Base-by-base conservation (phyloP, 83 land plant species). In the Diphasiastrum complanatum region DNA sequence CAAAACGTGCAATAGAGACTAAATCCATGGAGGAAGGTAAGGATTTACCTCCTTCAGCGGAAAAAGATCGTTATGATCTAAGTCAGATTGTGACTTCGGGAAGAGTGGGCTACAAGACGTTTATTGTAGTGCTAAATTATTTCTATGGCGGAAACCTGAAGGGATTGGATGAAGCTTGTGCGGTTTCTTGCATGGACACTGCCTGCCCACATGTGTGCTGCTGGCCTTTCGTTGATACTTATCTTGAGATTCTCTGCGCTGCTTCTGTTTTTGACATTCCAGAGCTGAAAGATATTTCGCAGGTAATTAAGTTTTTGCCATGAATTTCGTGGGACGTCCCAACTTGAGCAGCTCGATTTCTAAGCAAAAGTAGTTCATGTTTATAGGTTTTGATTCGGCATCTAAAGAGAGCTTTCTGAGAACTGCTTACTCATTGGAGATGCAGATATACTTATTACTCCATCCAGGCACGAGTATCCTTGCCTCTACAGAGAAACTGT, bases 251-350 rank as follows among this genome's bases (percentile, higher is more conserved):
- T 28, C 58, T 54, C 16, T 30, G 6, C n/a, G 33, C 33, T 22
- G 58, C 25, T 23, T 54, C 36, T 14, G 36, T 54, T 22, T 54
- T 54, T 33, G 25, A 54, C 10, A 28, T 54, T 10, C 33, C 58
- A n/a, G 58, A 54, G 10, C 58, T 54, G 16, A 54, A 54, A 33
- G 29, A 28, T 25, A 25, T 54, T 28, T 28, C 58, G 11, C 58
- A 54, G 58, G 58, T 54, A 38, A 8, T 38, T n/a, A n/a, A n/a
- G n/a, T n/a, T n/a, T n/a, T n/a, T n/a, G n/a, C n/a, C n/a, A n/a
- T n/a, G n/a, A n/a, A n/a, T n/a, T n/a, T n/a, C n/a, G n/a, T n/a
- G n/a, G n/a, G n/a, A n/a, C n/a, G n/a, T n/a, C n/a, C n/a, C n/a
- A n/a, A n/a, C n/a, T n/a, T n/a, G n/a, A n/a, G n/a, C n/a, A n/a